These are phyloP conservation scores for Pulveroboletus frians DNA, from an alignment of 768 basidiomycete genomes.

Conservation along the genomic window DNA sequence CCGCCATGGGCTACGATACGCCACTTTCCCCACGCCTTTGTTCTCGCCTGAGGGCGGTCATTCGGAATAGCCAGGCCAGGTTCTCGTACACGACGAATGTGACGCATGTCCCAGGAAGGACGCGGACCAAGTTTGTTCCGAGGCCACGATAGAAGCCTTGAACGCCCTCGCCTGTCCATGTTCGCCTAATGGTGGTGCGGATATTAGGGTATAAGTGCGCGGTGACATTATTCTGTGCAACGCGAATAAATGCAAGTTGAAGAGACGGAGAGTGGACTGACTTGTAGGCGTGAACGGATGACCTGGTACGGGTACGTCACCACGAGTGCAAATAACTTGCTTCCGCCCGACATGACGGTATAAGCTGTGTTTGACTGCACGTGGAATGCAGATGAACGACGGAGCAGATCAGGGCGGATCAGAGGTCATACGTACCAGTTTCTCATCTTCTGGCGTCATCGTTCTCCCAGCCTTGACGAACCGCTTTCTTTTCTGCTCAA, in stretches of 20 bases:
- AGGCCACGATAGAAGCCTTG: slow-evolving; percentile 93
- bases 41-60: slow-evolving; percentile 54
- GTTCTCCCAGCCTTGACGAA: slow-evolving; percentile 54
- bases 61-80: slow-evolving; percentile 74
- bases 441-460: slow-evolving; percentile 74
- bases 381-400: background rate
- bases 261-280: slow-evolving; percentile 34
- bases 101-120: slow-evolving; percentile 94
- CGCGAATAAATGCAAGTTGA: no score
- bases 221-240: slow-evolving; percentile 58
- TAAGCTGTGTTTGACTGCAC: slow-evolving; percentile 84
- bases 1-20: background rate
- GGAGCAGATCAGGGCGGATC: background rate
- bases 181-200: slow-evolving; percentile 69
- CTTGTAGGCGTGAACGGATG: slow-evolving; percentile 89
- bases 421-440: slow-evolving; percentile 56
- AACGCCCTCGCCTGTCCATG: slow-evolving; percentile 76
- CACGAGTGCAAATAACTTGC: slow-evolving; percentile 79
- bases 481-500: slow-evolving; percentile 66
- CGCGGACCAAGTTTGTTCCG: slow-evolving; percentile 88
- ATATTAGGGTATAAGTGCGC: slow-evolving; percentile 76
- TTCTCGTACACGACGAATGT: slow-evolving; percentile 98
- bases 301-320: slow-evolving; percentile 98
- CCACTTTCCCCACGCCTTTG: slow-evolving; percentile 4
- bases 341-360: slow-evolving; percentile 85